Evolutionary conservation across 2,329 filamentous ascomycete species (phyloP).

Genomic region (Penicillium sp.): DNA sequence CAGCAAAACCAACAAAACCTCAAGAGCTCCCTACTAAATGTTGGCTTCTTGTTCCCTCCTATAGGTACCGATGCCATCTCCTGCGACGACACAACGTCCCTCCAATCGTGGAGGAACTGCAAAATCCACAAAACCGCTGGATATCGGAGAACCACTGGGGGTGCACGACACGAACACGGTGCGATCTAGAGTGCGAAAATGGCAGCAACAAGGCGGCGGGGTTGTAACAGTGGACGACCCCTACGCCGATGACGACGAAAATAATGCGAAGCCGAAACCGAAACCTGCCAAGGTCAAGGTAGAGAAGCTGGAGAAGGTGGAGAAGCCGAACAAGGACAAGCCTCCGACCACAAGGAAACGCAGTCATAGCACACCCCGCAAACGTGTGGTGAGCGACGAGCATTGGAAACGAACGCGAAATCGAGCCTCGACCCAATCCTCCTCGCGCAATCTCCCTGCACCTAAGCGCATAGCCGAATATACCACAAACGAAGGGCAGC

Average conservation of each 20-base stretch:
- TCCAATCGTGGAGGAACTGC: slow-evolving; percentile 54
- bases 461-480: slow-evolving; percentile 47
- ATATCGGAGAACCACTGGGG: slow-evolving; percentile 55
- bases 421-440: slow-evolving; percentile 44
- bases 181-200: slow-evolving; percentile 74
- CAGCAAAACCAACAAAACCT: no score
- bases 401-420: slow-evolving; percentile 68
- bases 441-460: slow-evolving; percentile 40
- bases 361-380: slow-evolving; percentile 70
- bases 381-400: slow-evolving; percentile 88
- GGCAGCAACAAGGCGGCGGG: slow-evolving; percentile 76
- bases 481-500: slow-evolving; percentile 34
- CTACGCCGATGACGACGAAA: slow-evolving; percentile 56
- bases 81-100: slow-evolving; percentile 40
- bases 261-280: slow-evolving; percentile 26
- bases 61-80: slow-evolving; percentile 42
- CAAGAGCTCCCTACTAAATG: neutral
- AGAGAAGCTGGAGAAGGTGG: slow-evolving; percentile 26
- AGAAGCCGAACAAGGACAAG: slow-evolving; percentile 18
- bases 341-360: slow-evolving; percentile 31
- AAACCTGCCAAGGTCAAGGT: slow-evolving; percentile 25
- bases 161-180: slow-evolving; percentile 65
- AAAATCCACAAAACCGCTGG: slow-evolving; percentile 56
- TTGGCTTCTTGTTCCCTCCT: neutral
- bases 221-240: slow-evolving; percentile 63